A percentile compares a stretch with the other conserved stretches of the same genome.
These are phyloP conservation scores for Coemansia sp. DNA, from an alignment of 192 early-diverging fungal genomes.

Conservation along the genomic window DNA sequence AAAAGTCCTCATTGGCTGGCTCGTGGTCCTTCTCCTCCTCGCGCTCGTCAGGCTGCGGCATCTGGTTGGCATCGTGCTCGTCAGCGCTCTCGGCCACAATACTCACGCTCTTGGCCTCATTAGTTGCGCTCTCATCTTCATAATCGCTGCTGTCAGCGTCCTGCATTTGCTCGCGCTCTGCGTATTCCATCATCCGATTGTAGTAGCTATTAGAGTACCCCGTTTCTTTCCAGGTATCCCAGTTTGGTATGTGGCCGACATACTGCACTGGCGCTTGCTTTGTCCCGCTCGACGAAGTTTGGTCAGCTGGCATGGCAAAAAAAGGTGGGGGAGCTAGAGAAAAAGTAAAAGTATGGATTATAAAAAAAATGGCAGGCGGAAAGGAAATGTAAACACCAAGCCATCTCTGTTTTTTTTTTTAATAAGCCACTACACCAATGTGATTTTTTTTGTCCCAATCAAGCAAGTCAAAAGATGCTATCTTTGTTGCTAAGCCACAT, in stretches of 20 bases:
- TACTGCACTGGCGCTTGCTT: not conserved
- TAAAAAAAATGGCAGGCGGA: not conserved
- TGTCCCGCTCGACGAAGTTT: not conserved
- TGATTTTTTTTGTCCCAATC: too few relatives aligned
- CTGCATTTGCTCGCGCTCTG: not conserved
- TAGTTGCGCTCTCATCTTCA: not conserved
- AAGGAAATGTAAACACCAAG: not conserved
- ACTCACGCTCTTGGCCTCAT: too few relatives aligned
- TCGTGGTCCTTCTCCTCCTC: not conserved
- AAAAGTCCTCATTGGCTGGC: not conserved
- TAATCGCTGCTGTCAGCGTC: too few relatives aligned
- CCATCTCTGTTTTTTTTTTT: not conserved
- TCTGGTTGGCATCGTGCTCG: not conserved
- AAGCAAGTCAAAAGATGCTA: too few relatives aligned
- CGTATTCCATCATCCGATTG: not conserved
- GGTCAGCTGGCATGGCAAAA: not conserved
- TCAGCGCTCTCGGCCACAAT: not conserved
- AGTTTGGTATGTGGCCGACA: not conserved
- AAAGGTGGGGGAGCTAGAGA: not conserved
- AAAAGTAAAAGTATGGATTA: not conserved
- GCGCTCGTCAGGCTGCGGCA: too few relatives aligned
- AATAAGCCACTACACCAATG: too few relatives aligned
- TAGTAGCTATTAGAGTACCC: not conserved
- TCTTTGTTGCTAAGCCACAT: too few relatives aligned
- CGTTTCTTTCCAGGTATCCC: not conserved